Percentiles rank a stretch among this genome's conserved stretches.
phyloP scores from a whole-genome alignment of 1,284 basidiomycete genomes.

The Malassezia obtusa region DNA sequence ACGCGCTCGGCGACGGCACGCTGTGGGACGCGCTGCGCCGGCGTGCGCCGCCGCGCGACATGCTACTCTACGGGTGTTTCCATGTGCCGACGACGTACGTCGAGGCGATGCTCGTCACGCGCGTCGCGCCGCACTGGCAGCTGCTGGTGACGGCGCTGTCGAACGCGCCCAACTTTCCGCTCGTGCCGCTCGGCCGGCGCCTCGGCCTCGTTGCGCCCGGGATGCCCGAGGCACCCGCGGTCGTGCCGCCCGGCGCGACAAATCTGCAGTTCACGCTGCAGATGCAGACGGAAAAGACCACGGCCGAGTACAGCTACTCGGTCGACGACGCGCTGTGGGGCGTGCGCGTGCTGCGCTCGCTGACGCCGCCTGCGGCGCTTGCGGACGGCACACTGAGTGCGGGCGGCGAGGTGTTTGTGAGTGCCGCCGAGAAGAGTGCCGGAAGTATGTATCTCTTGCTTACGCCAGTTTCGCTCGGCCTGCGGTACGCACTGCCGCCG shows the following conservation, averaged over 20 bases:
- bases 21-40: constrained; percentile 48
- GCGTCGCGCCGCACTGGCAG: constrained; percentile 55
- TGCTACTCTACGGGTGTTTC: constrained; percentile 80
- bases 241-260: constrained; percentile 32
- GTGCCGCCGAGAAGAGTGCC: constrained; percentile 80
- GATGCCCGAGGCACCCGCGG: background rate
- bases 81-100: constrained; percentile 79
- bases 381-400: constrained; percentile 56
- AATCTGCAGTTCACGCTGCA: constrained; percentile 72
- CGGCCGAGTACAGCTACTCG: constrained; percentile 87
- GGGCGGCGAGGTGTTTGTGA: constrained; percentile 88
- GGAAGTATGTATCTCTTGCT: constrained; percentile 57
- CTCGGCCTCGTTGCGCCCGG: constrained; percentile 10
- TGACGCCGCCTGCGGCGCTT: background rate
- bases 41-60: constrained; percentile 54
- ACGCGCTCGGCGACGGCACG: too few relatives aligned
- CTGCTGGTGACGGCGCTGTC: constrained; percentile 41
- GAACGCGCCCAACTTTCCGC: constrained; percentile 31
- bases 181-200: constrained; percentile 51
- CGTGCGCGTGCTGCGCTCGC: constrained; percentile 58
- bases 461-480: constrained; percentile 70
- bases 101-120: constrained; percentile 76
- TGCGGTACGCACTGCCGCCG: constrained; percentile 74
- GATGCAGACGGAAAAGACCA: constrained; percentile 83
- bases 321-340: constrained; percentile 90